Conservation (phyloP, 2,329 filamentous ascomycete species). For the Scopulariopsis brevicaulis region DNA sequence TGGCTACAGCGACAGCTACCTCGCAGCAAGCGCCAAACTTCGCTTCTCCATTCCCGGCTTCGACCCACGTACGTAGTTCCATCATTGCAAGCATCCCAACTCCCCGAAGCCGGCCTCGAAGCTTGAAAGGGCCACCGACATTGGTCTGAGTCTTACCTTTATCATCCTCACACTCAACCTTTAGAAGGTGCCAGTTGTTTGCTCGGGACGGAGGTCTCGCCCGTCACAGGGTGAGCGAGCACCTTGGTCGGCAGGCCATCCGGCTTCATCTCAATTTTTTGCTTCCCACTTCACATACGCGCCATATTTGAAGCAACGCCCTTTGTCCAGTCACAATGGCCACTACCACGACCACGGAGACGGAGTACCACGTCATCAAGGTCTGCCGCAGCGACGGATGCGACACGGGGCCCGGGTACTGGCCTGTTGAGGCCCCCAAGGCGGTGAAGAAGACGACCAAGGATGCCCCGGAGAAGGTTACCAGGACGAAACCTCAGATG, state of each 20-base stretch:
- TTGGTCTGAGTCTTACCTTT: not conserved
- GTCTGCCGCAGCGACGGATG: conserved; percentile 33
- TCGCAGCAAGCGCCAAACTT: no score
- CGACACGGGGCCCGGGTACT: conserved; percentile 31
- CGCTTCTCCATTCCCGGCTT: no score
- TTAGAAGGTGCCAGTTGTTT: not conserved
- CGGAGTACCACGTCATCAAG: conserved; percentile 1
- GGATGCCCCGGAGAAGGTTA: conserved; percentile 21
- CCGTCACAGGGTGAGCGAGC: not conserved
- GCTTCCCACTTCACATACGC: not conserved
- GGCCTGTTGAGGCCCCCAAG: conserved; percentile 19
- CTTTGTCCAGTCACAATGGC: not conserved
- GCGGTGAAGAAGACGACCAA: conserved; percentile 24
- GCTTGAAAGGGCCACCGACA: no score
- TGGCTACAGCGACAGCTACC: no score
- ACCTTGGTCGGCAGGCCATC: not conserved
- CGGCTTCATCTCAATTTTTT: not conserved
- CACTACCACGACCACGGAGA: not conserved
- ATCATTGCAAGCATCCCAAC: no score
- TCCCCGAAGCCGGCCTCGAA: no score
- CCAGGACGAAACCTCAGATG: conserved; percentile 30
- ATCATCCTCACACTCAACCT: not conserved
- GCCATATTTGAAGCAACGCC: not conserved
- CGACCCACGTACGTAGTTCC: no score
- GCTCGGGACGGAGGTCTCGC: not conserved